These are phyloP conservation scores for Pseudogymnoascus sp. DNA, from an alignment of 2,329 filamentous ascomycete genomes.

Conservation along the genomic window DNA sequence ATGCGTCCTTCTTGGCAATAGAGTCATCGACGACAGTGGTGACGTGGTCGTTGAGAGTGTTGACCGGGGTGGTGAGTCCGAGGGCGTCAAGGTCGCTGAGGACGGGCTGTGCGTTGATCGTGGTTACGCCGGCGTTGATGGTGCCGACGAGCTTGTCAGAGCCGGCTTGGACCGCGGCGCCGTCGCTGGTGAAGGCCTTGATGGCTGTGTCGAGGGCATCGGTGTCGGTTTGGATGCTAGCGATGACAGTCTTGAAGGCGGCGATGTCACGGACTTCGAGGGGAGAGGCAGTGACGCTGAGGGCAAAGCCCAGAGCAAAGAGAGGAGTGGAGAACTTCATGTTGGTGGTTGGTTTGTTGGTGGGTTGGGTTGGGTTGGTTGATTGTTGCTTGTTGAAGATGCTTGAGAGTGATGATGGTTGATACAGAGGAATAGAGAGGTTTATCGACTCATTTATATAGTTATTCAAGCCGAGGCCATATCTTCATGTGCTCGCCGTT, in stretches of 20 bases:
- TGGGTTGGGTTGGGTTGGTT: not conserved
- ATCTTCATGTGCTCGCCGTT: not conserved
- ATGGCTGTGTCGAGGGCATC: not conserved
- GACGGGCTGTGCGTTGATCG: not conserved
- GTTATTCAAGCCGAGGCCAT: not conserved
- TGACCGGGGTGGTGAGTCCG: not conserved
- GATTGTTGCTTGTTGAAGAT: not conserved
- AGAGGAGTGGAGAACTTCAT: conserved; percentile 1
- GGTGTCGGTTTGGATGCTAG: conserved; percentile 12
- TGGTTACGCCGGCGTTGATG: not conserved
- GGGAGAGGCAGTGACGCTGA: not conserved
- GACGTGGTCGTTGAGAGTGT: not conserved
- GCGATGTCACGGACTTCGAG: not conserved
- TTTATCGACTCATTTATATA: not conserved
- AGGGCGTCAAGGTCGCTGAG: not conserved
- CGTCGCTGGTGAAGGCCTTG: not conserved
- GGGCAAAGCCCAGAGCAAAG: not conserved
- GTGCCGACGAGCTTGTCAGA: not conserved
- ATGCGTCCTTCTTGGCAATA: not conserved
- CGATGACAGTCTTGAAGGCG: not conserved
- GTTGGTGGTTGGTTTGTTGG: not conserved
- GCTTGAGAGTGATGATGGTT: not conserved
- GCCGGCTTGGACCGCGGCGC: not conserved
- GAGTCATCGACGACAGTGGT: not conserved
- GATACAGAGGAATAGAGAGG: not conserved